A percentile compares a stretch with the other conserved stretches of the same genome.
These are phyloP conservation scores for Ceratobasidium papillatum DNA, from an alignment of 1,284 basidiomycete species.

Conservation along the genomic window DNA sequence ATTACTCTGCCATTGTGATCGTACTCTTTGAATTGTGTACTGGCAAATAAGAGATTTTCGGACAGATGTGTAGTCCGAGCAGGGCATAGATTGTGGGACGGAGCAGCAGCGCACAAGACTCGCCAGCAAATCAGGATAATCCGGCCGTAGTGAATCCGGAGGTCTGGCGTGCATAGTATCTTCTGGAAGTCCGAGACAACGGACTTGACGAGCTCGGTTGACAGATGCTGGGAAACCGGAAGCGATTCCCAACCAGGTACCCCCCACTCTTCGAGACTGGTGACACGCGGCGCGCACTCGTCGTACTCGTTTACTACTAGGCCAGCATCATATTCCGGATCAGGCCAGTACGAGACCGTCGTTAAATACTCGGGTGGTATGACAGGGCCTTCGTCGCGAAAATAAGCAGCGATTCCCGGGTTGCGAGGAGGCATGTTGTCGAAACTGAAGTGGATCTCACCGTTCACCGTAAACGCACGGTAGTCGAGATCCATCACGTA, in stretches of 20 bases:
- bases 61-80: background rate
- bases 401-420: background rate
- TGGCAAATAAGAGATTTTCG: background rate
- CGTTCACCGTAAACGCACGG: conserved; percentile 31
- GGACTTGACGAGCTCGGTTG: too few relatives aligned
- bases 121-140: background rate
- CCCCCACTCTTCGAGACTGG: too few relatives aligned
- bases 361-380: background rate
- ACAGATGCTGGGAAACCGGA: too few relatives aligned
- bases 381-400: background rate
- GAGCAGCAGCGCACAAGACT: background rate
- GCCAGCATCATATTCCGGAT: background rate
- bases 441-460: background rate
- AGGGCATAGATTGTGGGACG: background rate
- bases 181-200: too few relatives aligned
- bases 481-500: conserved; percentile 35
- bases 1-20: too few relatives aligned
- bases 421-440: conserved; percentile 14
- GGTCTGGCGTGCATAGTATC: too few relatives aligned
- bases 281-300: background rate
- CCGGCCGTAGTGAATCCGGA: too few relatives aligned
- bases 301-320: background rate
- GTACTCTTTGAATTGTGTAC: background rate
- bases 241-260: too few relatives aligned
- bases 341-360: background rate